Base-by-base conservation (phyloP, 2,329 filamentous ascomycete genomes). In the Aspergillus unguis region DNA sequence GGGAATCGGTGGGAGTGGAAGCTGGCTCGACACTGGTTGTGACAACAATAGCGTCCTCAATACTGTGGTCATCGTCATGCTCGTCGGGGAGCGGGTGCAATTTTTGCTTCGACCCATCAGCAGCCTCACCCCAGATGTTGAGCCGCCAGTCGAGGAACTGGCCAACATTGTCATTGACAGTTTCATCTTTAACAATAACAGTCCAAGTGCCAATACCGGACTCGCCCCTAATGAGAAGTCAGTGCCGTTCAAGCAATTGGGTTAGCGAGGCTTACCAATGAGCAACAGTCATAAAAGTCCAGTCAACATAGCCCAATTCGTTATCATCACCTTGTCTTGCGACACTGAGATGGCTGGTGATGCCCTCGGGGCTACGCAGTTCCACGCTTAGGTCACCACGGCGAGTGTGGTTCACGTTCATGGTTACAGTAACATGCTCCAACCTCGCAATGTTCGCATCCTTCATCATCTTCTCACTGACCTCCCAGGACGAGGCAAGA, bases 261-360 rank as follows among this genome's bases (percentile, higher is more conserved):
- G 35, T 28, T 4, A 6, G 7, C 33, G 44, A 17, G 41, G 17
- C 85, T 72, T 80, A 91, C 88, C 92, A 99, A 70, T 99, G 94
- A 58, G 86, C 92, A 35, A 99, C 94, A 56, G 87, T 95, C 94
- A 99, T 99, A 65, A 99, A 99, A 0, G 92, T 97, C 94, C 94
- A 99, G 73, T 97, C 90, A 35, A 85, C 76, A 69, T 97, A 99
- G 6, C 94, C 94, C 25, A 74, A 72, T 0, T 74, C 68, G 33
- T 80, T 81, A 1, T 80, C 76, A 69, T 99, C 94, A 25, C 83
- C 71, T 54, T 80, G 80, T 58, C 94, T 87, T 1, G 86, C 77
- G 9, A 85, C 88, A 4, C 92, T 87, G 48, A 99, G 83, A 66
- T 96, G 86, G 66, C 90, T 96, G 58, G 90, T 78, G 53, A 96